Evolutionary conservation across 768 basidiomycete species (phyloP).

Genomic region (Mrakia blollopis): DNA sequence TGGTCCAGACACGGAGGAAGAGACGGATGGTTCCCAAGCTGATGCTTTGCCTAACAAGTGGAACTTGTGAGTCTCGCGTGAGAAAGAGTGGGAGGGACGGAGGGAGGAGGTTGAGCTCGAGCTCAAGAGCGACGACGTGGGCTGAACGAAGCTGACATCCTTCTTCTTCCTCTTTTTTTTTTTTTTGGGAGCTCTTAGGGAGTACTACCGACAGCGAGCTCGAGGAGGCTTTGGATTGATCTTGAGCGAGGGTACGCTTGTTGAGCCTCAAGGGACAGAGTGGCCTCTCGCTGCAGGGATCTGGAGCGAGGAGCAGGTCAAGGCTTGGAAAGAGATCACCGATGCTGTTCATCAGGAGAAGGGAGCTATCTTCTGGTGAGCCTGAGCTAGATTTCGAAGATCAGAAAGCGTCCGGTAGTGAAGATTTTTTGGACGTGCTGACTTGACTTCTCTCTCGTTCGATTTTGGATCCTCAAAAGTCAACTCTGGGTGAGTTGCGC

Average conservation of each 20-base stretch:
- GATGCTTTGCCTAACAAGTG: neutral
- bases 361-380: neutral
- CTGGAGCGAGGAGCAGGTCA: conserved; percentile 11
- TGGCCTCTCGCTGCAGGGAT: neutral
- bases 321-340: conserved; percentile 23
- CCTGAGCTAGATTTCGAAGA: no score
- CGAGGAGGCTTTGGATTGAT: neutral
- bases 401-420: no score
- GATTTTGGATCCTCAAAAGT: neutral
- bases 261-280: neutral
- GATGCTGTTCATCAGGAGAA: conserved; percentile 12
- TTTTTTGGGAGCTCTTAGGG: neutral
- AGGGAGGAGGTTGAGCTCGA: neutral
- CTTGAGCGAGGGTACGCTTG: neutral
- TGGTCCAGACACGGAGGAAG: neutral
- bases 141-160: neutral
- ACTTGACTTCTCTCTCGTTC: neutral
- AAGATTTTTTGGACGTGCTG: no score
- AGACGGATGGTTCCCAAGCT: neutral
- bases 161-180: neutral
- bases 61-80: neutral
- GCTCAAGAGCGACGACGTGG: neutral
- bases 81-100: no score
- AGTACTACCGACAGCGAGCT: neutral
- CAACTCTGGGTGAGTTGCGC: neutral